A percentile compares a stretch with the other conserved stretches of the same genome.
Evolutionary conservation across 208 protist genomes (phyloP).

Genomic region (Trypanosoma theileri): DNA sequence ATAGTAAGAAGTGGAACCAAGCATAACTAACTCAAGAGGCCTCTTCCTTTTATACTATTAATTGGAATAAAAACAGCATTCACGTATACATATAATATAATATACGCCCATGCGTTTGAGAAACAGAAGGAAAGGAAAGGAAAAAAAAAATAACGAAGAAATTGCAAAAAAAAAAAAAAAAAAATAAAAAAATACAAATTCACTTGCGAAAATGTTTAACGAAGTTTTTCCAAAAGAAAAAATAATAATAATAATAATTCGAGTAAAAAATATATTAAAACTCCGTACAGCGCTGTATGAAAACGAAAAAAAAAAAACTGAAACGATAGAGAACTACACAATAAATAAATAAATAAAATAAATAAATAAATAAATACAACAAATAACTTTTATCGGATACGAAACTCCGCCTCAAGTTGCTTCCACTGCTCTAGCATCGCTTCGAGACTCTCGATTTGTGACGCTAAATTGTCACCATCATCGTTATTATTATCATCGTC

Average conservation of each 20-base stretch:
- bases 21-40: neutral
- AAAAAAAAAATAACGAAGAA: too few relatives aligned
- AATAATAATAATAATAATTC: neutral
- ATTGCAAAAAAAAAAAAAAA: too few relatives aligned
- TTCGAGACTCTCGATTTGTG: constrained; percentile 43
- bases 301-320: neutral
- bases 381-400: neutral
- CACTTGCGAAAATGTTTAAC: too few relatives aligned
- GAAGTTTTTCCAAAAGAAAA: neutral
- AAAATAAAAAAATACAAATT: too few relatives aligned
- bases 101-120: too few relatives aligned
- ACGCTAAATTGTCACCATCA: constrained; percentile 14
- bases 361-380: constrained; percentile 15
- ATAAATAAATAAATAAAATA: neutral
- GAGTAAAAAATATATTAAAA: neutral
- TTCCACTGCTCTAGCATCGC: constrained; percentile 53
- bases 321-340: neutral
- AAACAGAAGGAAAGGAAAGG: too few relatives aligned
- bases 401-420: constrained; percentile 43
- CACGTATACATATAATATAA: too few relatives aligned
- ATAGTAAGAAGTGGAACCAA: too few relatives aligned
- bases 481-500: neutral
- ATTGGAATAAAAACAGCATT: too few relatives aligned
- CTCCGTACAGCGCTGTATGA: neutral
- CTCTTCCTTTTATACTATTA: too few relatives aligned